Base-by-base conservation (phyloP, 768 basidiomycete genomes). In the Dioszegia crocea region DNA sequence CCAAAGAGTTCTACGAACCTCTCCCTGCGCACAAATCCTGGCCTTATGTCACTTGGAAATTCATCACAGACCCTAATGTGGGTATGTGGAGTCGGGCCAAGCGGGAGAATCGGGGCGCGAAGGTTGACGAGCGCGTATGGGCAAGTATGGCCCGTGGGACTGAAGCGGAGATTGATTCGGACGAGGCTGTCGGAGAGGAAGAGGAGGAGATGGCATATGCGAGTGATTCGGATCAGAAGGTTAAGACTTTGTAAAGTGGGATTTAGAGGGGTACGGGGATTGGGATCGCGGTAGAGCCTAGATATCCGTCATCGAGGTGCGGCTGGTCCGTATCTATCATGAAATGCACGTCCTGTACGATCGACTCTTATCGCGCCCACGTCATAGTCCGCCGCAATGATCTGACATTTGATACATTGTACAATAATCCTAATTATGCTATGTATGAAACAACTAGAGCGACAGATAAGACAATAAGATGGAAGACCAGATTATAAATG, bases 41-140 rank as follows among this genome's bases (percentile, higher is more conserved):
- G 96, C 86, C 91, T 2, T 91, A 92, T 86, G 88, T 98, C 33
- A 91, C 87, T 2, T 81, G 88, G 56, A 91, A 91, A 78, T 99
- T 99, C 74, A 96, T 99, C 56, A 84, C 90, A 26, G 91, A 96
- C 66, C 82, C 82, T 14, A 85, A 88, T 61, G 89, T 92, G 27
- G 92, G 92, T 2, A 85, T 97, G 63, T 94, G 87, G 76, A 86
- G 89, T 12, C 82, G 93, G 8, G 89, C 86, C 8, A 97, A 97
- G 77, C 80, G 93, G 26, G 58, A 59, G 5, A 60, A 63, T 3
- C 63, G 63, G 54, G 72, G 73, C 17, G 67, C 65, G 44, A 63
- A 67, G 50, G 62, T 77, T n/a, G 63, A 67, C 23, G 60, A 63
- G 48, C 26, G 48, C 12, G 57, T 71, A 59, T 84, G 62, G 78